These are phyloP conservation scores for Echeveria elegans DNA, from an alignment of 164 flowering plant species.

Conservation along the genomic window DNA sequence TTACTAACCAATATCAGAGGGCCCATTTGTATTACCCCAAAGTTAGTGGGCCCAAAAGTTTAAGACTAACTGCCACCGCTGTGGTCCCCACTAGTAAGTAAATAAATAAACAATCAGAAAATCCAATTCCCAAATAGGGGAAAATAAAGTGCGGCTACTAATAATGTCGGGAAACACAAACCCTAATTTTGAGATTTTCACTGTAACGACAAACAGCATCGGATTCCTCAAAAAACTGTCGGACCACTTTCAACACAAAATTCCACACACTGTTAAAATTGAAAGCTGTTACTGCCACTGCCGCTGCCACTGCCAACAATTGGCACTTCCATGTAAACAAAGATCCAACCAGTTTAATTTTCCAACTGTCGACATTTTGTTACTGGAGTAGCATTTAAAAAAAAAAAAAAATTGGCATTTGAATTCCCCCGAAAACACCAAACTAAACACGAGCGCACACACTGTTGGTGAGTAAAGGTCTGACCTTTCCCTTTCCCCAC, in stretches of 20 bases:
- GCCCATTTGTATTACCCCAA: too few species aligned
- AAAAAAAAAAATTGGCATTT: background rate
- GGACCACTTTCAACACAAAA: background rate
- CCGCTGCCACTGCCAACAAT: too few species aligned
- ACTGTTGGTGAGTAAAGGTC: slow-evolving; percentile 11
- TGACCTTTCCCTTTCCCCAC: slow-evolving; percentile 21
- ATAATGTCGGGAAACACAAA: too few species aligned
- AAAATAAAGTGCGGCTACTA: too few species aligned
- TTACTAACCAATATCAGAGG: too few species aligned
- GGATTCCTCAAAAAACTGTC: slow-evolving; percentile 6
- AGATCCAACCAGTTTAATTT: background rate
- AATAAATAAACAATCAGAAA: too few species aligned
- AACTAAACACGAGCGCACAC: background rate
- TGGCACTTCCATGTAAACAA: background rate
- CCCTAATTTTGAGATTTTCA: too few species aligned
- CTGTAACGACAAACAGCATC: slow-evolving; percentile 6
- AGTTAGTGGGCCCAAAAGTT: too few species aligned
- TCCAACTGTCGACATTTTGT: background rate
- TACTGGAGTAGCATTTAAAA: background rate
- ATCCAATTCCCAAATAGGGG: too few species aligned
- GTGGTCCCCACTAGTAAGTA: too few species aligned
- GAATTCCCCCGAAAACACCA: background rate
- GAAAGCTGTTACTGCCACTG: background rate
- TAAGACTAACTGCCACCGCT: too few species aligned
- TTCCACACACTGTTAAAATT: background rate